Base-by-base conservation (phyloP, 139 green algal genomes). In the Tetradesmus lagerheimii region DNA sequence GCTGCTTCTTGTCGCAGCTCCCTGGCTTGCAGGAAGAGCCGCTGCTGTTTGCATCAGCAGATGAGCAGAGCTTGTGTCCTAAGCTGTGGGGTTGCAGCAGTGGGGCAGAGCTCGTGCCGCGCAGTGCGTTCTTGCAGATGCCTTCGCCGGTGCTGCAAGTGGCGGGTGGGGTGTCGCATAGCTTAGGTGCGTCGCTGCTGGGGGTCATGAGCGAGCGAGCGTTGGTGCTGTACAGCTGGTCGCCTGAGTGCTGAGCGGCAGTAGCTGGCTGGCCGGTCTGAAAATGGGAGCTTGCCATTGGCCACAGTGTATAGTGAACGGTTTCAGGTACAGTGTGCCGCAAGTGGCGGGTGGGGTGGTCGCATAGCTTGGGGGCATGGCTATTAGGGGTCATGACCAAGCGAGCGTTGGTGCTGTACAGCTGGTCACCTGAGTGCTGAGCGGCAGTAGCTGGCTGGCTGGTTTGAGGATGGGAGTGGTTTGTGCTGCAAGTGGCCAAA, bases 51-150 rank as follows among this genome's bases (percentile, higher is more conserved):
- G 29, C 37, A 34, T 86, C 87, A 38, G 87, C 53, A 16, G 87
- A 91, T 45, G 87, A 91, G 41, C 27, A 16, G 9, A 74, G 27
- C 39, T 75, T 20, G 1, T 11, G 34, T 34, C 77, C 79, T 0
- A 31, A 50, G 50, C 15, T 80, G 35, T 91, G 87, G 87, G 78
- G 66, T 38, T 91, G 87, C 79, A 79, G 87, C 57, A 86, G 87
- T 35, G 78, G 87, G 15, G 38, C 38, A 27, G 16, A n/a, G 38
- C 57, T 91, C 74, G 41, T 45, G 84, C 84, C 74, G 85, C 43
- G 18, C n/a, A 66, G 80, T 25, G 67, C 64, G 0, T 89, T 35
- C 38, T 27, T 41, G 85, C 20, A 16, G n/a, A 31, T 83, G 27
- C n/a, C 43, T 23, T 50, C 41, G 27, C 67, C 37, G 31, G 35